These are phyloP conservation scores for Claviceps digitariae DNA, from an alignment of 2,329 filamentous ascomycete species.

Conservation along the genomic window DNA sequence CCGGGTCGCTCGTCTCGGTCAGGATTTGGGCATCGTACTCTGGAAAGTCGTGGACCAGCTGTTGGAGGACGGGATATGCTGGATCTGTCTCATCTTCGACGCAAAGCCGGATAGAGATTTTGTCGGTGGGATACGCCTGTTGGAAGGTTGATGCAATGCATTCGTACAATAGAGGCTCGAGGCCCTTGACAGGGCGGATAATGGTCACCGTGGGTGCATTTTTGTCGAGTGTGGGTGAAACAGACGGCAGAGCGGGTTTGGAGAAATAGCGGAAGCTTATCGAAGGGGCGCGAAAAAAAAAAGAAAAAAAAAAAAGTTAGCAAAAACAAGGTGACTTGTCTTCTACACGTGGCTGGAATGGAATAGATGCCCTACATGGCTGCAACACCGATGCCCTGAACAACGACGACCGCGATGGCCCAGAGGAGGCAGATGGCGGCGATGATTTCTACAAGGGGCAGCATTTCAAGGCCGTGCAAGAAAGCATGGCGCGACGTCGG, in stretches of 20 bases:
- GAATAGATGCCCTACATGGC: slow-evolving; percentile 33
- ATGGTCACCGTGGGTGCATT: slow-evolving; percentile 71
- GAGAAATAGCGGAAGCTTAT: slow-evolving; percentile 41
- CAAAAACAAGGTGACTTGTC: neutral
- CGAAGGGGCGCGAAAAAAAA: neutral
- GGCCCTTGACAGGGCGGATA: slow-evolving; percentile 84
- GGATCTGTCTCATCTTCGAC: slow-evolving; percentile 63
- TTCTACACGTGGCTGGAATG: neutral
- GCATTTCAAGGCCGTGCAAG: slow-evolving; percentile 12
- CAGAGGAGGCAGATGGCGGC: slow-evolving; percentile 39
- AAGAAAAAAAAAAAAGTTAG: neutral
- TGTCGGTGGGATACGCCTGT: slow-evolving; percentile 66
- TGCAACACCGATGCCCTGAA: slow-evolving; percentile 42
- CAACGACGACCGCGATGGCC: slow-evolving; percentile 35
- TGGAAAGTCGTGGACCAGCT: slow-evolving; percentile 61
- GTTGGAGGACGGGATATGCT: slow-evolving; percentile 59
- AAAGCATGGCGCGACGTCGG: slow-evolving; percentile 4
- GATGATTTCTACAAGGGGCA: slow-evolving; percentile 20
- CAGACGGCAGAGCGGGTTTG: slow-evolving; percentile 30
- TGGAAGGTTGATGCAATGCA: slow-evolving; percentile 78
- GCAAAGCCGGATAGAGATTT: slow-evolving; percentile 71
- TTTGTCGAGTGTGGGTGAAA: slow-evolving; percentile 35
- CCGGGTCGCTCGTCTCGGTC: slow-evolving; percentile 69
- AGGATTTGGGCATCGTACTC: slow-evolving; percentile 57
- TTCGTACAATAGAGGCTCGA: slow-evolving; percentile 82